phyloP scores from a whole-genome alignment of 805 yeast genomes.

The Nakazawaea wickerhamii region DNA sequence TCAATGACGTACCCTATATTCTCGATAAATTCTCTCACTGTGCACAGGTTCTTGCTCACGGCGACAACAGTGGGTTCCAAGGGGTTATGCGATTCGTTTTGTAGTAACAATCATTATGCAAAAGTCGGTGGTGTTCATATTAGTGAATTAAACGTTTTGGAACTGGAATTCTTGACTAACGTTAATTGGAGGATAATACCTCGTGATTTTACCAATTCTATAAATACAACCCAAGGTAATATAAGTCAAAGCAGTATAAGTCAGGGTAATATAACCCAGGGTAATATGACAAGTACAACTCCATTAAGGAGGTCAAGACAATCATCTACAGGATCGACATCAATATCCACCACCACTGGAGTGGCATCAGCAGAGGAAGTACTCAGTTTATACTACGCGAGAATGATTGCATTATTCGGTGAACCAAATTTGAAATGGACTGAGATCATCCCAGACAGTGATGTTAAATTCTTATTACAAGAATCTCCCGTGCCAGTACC shows the following conservation, averaged over 20 bases:
- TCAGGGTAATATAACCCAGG: too few species aligned
- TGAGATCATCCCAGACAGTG: constrained; percentile 3
- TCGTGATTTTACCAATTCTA: constrained; percentile 28
- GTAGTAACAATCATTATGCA: constrained; percentile 87
- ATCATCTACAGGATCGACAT: not conserved
- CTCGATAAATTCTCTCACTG: constrained; percentile 85
- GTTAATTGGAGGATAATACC: constrained; percentile 79
- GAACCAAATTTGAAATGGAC: constrained; percentile 6
- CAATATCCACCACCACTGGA: constrained; percentile 16
- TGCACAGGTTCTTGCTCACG: constrained; percentile 84
- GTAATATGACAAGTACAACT: constrained; percentile 29
- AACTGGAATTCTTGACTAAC: constrained; percentile 76
- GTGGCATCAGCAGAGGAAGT: constrained; percentile 32
- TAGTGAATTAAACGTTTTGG: constrained; percentile 78
- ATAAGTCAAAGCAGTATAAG: too few species aligned
- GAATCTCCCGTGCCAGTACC: too few species aligned
- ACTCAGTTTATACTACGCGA: constrained; percentile 41
- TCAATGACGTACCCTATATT: constrained; percentile 74
- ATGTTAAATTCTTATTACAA: constrained; percentile 20
- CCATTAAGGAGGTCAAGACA: constrained; percentile 17
- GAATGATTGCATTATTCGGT: constrained; percentile 48
- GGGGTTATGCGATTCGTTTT: constrained; percentile 89
- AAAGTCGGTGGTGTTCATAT: constrained; percentile 91
- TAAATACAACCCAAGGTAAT: constrained; percentile 9
- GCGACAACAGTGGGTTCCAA: constrained; percentile 90